Conservation (phyloP, 2,329 filamentous ascomycete species). For the Neophaeococcomyces mojaviensis region DNA sequence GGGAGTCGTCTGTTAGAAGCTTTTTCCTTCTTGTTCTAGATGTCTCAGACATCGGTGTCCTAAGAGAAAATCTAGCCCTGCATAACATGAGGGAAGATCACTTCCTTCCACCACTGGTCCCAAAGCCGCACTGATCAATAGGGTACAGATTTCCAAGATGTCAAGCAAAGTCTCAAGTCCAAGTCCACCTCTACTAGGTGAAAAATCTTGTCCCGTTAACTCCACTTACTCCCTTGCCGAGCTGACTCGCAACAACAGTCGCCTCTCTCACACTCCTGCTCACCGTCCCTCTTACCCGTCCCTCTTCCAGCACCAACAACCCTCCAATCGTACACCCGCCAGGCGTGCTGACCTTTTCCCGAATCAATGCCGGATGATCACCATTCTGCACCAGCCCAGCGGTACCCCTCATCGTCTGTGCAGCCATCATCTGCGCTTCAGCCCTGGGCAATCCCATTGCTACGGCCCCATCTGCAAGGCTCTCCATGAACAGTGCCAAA, state of each 20-base stretch:
- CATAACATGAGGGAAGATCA: no score
- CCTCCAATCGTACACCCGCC: conserved; percentile 59
- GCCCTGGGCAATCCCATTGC: conserved; percentile 55
- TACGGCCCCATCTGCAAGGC: conserved; percentile 54
- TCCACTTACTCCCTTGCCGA: conserved; percentile 32
- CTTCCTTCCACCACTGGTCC: no score
- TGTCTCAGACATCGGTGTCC: no score
- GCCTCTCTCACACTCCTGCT: conserved; percentile 57
- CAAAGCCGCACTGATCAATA: no score
- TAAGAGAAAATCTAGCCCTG: no score
- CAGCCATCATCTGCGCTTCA: conserved; percentile 54
- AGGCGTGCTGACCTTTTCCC: conserved; percentile 55
- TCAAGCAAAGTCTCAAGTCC: no score
- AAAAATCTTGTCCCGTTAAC: conserved; percentile 20
- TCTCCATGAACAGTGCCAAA: conserved; percentile 52
- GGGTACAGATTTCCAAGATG: no score
- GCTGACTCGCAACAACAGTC: conserved; percentile 49
- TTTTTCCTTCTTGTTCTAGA: no score
- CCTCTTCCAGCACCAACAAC: conserved; percentile 64
- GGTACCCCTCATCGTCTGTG: conserved; percentile 55
- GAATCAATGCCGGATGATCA: conserved; percentile 52
- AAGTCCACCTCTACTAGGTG: no score
- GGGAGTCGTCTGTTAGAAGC: no score
- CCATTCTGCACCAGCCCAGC: conserved; percentile 51
- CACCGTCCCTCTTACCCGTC: conserved; percentile 64